These are phyloP conservation scores for Solanum dulcamara DNA, from an alignment of 257 asterid genomes.

Conservation along the genomic window DNA sequence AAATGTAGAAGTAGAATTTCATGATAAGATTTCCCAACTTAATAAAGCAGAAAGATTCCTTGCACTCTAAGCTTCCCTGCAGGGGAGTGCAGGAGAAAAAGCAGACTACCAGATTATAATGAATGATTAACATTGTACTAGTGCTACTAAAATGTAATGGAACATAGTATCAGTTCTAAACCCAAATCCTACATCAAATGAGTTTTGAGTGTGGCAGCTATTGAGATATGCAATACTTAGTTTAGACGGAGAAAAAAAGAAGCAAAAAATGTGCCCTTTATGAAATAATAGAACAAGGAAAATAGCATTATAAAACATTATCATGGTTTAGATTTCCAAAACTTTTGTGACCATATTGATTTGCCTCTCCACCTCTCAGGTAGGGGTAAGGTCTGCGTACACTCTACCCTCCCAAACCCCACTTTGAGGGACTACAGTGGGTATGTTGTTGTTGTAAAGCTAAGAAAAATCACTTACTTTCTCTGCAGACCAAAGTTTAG, in stretches of 20 bases:
- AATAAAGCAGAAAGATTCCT: neutral
- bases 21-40: neutral
- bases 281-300: neutral
- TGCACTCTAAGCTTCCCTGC: neutral
- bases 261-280: neutral
- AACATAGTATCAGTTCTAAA: neutral
- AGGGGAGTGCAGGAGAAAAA: neutral
- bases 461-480: constrained; percentile 29
- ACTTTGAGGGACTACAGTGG: neutral
- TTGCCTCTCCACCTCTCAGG: neutral
- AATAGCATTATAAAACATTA: neutral
- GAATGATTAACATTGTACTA: neutral
- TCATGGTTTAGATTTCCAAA: neutral
- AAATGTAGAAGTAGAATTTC: neutral
- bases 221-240: neutral
- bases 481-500: constrained; percentile 93
- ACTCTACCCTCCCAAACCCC: neutral
- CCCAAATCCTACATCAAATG: neutral
- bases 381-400: neutral
- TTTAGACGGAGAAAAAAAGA: neutral
- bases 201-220: neutral
- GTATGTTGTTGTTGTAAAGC: neutral
- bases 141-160: neutral
- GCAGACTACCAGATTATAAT: neutral
- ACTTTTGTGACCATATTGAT: neutral